Base-by-base conservation (phyloP, 2,329 filamentous ascomycete species). In the Talaromyces sp. region DNA sequence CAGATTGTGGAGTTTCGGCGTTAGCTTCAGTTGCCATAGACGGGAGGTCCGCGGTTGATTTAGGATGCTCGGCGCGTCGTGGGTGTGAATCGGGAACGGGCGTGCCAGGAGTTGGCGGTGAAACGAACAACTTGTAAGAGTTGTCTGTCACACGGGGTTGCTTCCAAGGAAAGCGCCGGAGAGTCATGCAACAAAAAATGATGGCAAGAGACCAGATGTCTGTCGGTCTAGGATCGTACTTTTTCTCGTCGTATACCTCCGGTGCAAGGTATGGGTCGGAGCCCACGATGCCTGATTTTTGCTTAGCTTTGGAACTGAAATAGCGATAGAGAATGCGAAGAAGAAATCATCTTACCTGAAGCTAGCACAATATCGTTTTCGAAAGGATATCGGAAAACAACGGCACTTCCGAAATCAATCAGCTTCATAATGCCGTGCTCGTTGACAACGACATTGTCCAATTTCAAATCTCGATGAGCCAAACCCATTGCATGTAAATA, bases 191-290 rank as follows among this genome's bases (percentile, higher is more conserved):
- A 75, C 94, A 97, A 76, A 93, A 99, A 57, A 99, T 97, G 66
- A 99, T 99, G 17, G 93, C 94, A 60, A 99, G 80, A 10, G 94
- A 99, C 94, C 94, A 99, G 60, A 99, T 91, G 75, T 99, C 94
- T 1, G 93, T 90, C 6, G 91, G 90, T 62, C 92, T 89, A 1
- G 94, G 91, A 68, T 99, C 92, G 71, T 99, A 99, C 69, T 91
- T 92, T 63, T 88, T 86, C 62, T 92, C 85, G 63, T 97, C 92
- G 68, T 97, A 97, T 1, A 99, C 94, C 74, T 99, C 94, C 0
- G 94, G 94, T 0, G 94, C 94, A 43, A 99, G 83, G 71, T 99
- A 99, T 2, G 94, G 94, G 76, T 99, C 94, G 9, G 94, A 97
- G 48, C 87, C 87, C 63, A 90, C 87, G 63, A 90, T 88, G 48